Evolutionary conservation across 2,329 filamentous ascomycete genomes (phyloP), one percentile per base, ranked within the genome.

Genomic region (Cladosporium colombiae): DNA sequence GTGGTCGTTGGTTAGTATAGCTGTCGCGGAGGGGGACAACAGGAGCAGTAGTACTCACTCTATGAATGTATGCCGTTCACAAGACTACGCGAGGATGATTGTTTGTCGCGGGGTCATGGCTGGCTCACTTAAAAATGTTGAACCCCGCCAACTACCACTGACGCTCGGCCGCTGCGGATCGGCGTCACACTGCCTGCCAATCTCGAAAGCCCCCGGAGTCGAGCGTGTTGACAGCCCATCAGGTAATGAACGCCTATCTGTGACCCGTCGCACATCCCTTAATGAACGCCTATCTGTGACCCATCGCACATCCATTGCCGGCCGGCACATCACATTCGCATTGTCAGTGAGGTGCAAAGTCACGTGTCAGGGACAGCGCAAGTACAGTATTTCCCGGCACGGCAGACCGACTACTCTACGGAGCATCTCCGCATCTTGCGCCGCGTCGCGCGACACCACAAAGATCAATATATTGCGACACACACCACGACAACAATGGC

Each of bases 61-160:
- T 56, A 55, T 56, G 35, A 21, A 46, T 63, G 29, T 63, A 33
- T 61, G 25, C 3, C 21, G 29, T 37, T 60, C 25, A 31, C 57
- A 49, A 62, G 29, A 53, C 29, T 16, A 31, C 10, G 56, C 40
- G 23, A 46, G 37, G 31, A 27, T 46, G 27, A 25, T 16, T 35
- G 29, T 25, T 25, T 14, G 29, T 25, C 49, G 35, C 40, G 56
- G 56, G 56, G 56, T 35, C 29, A 31, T 44, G 5, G 5, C n/a
- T n/a, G n/a, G n/a, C n/a, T 21, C 40, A 46, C n/a, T 21, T 33
- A 56, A 63, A 63, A 63, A 63, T 63, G 61, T 63, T 63, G 61
- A 62, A 63, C 61, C 50, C 61, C 61, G 61, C 60, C 46, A 62
- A 53, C 55, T 31, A 55, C 33, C 52, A 55, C 31, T 31, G 40